Base-by-base conservation (phyloP, 2,329 filamentous ascomycete species). In the Dactylonectria macrodidyma region DNA sequence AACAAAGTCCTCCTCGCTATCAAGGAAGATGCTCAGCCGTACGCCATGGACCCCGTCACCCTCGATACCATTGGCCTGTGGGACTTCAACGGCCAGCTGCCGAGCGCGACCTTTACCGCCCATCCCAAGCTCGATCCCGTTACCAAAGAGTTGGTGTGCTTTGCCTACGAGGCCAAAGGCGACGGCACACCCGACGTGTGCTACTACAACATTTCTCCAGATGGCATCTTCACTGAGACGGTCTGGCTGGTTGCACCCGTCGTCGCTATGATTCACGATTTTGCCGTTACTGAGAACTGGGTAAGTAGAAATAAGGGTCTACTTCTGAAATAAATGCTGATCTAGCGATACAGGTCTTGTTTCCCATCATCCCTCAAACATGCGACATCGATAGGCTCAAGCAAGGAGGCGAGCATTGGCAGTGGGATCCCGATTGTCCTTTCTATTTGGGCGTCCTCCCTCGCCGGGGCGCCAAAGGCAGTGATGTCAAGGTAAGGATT, bases 241-340 rank as follows among this genome's bases (percentile, higher is more conserved):
- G 48, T 59, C 12, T 65, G 62, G 62, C 14, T 65, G 11, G 34
- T 59, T 8, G 10, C 48, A 3, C 62, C 62, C 2, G 47, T 48
- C 2, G 47, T 54, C 1, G 56, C 12, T 7, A 52, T 65, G 62
- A 65, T 65, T 12, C 62, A 65, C n/a, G 62, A 65, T 14, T 65
- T 65, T 48, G 55, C 47, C 12, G 62, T 59, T 8, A 65, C 62
- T 7, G 50, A 65, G 26, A 65, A 65, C 36, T 65, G 56, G 55
- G 62, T 50, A 11, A 59, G 44, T 50, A 6, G 30, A 9, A 10
- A 30, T 3, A 9, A 38, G 44, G 7, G 11, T 38, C 10, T 3
- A 50, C 8, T 5, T 5, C 38, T 12, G 7, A 2, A 3, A 16
- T 10, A 24, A 26, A 38, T 19, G 50, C 38, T 57, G 3, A 57